A percentile compares a stretch with the other conserved stretches of the same genome.
Conservation (phyloP, 2,329 filamentous ascomycete species). For the Hymenoscyphus salicellus region DNA sequence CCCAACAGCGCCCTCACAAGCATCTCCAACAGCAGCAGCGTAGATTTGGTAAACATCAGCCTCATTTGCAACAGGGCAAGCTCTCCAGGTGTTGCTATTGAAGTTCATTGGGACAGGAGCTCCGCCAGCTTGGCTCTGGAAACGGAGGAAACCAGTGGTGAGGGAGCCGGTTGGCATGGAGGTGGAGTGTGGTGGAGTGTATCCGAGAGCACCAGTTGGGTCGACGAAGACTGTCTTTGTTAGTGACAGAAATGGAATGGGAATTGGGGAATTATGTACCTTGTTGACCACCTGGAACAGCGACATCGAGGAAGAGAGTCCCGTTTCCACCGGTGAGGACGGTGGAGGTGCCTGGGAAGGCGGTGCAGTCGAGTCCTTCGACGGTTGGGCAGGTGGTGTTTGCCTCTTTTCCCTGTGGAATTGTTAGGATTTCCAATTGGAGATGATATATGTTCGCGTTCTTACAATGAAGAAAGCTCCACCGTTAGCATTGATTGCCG, state of each 20-base stretch:
- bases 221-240: conserved; percentile 53
- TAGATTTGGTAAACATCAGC: conserved; percentile 7
- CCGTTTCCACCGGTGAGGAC: conserved; percentile 8
- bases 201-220: conserved; percentile 52
- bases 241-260: not conserved
- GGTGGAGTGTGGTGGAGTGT: conserved; percentile 53
- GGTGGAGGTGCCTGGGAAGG: conserved; percentile 7
- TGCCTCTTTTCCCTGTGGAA: conserved; percentile 24
- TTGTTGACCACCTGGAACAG: conserved; percentile 16
- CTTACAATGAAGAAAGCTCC: conserved; percentile 9
- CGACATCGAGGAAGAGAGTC: conserved; percentile 7
- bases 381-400: conserved; percentile 48
- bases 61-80: conserved; percentile 4
- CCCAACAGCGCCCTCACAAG: not conserved
- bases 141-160: conserved; percentile 5
- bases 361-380: conserved; percentile 11
- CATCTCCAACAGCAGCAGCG: not conserved
- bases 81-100: not conserved
- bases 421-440: not conserved
- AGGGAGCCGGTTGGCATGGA: conserved; percentile 51
- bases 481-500: conserved; percentile 5
- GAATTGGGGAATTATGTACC: not conserved
- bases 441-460: not conserved
- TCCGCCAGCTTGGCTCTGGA: not conserved
- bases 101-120: conserved; percentile 7